phyloP scores from a whole-genome alignment of 805 yeast genomes.

The Hanseniaspora osmophila region DNA sequence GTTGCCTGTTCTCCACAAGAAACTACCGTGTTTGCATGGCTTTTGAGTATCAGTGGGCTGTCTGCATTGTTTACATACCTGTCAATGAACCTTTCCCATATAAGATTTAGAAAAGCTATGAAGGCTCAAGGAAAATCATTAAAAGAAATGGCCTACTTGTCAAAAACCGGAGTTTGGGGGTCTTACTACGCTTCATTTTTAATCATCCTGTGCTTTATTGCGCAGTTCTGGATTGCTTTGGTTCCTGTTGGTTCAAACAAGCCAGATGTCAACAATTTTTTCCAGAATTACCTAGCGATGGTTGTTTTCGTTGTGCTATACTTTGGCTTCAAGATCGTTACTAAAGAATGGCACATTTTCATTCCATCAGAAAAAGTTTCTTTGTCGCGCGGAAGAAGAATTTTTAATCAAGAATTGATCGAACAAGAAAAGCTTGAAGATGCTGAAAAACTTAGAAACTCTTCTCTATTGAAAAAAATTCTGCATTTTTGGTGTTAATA shows the following conservation, averaged over 20 bases:
- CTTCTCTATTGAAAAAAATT: constrained; percentile 17
- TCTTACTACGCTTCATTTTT: constrained; percentile 37
- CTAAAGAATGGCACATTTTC: constrained; percentile 27
- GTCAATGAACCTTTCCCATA: constrained; percentile 46
- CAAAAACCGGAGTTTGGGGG: constrained; percentile 37
- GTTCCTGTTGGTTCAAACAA: constrained; percentile 33
- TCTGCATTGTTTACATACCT: constrained; percentile 67
- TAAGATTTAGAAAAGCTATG: constrained; percentile 56
- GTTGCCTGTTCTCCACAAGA: constrained; percentile 37
- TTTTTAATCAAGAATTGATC: constrained; percentile 22
- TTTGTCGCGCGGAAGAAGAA: constrained; percentile 16
- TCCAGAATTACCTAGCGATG: constrained; percentile 32
- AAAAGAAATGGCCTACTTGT: constrained; percentile 34
- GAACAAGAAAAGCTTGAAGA: constrained; percentile 23
- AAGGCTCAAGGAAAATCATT: constrained; percentile 33
- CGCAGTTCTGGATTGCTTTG: constrained; percentile 52
- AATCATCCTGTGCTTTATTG: constrained; percentile 34
- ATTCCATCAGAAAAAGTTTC: constrained; percentile 21
- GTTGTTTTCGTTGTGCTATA: constrained; percentile 31
- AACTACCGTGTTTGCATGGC: constrained; percentile 56
- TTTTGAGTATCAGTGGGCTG: constrained; percentile 57
- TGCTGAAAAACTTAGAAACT: constrained; percentile 15
- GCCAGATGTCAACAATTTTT: constrained; percentile 29
- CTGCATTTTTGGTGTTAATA: constrained; percentile 21
- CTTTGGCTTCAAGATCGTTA: constrained; percentile 32